Evolutionary conservation across 2,329 filamentous ascomycete species (phyloP).

Genomic region (Moelleriella libera): DNA sequence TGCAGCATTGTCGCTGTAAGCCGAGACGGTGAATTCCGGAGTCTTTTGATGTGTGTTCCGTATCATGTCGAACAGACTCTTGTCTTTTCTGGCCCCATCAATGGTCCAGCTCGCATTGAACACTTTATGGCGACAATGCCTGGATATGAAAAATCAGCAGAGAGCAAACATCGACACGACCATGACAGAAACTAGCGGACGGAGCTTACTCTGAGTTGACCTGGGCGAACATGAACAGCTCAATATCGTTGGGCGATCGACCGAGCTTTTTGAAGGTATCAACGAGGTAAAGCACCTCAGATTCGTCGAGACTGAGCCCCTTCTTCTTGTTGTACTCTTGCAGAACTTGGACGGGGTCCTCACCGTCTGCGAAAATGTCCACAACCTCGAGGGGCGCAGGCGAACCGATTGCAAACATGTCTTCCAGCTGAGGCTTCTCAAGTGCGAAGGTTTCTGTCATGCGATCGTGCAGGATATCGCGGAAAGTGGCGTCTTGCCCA

Average conservation of each 20-base stretch:
- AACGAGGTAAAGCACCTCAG: constrained; percentile 91
- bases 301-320: constrained; percentile 74
- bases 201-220: constrained; percentile 69
- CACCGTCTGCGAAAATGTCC: constrained; percentile 52
- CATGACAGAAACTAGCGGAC: background rate
- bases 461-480: constrained; percentile 71
- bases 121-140: constrained; percentile 67
- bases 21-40: constrained; percentile 75
- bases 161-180: background rate
- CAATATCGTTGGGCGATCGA: constrained; percentile 68
- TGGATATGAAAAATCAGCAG: background rate
- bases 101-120: constrained; percentile 98
- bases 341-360: constrained; percentile 55
- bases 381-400: constrained; percentile 57
- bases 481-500: constrained; percentile 38
- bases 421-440: constrained; percentile 51
- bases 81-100: constrained; percentile 65
- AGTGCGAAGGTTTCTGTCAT: constrained; percentile 81
- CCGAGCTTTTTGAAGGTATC: constrained; percentile 33
- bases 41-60: constrained; percentile 80
- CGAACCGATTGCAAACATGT: constrained; percentile 63
- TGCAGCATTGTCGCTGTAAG: constrained; percentile 97
- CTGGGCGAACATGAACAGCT: constrained; percentile 98
- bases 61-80: constrained; percentile 91
- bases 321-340: constrained; percentile 71